Evolutionary conservation across 2,329 filamentous ascomycete species (phyloP), one percentile per base, ranked within the genome.

Genomic region (Fusarium fujikuroi): DNA sequence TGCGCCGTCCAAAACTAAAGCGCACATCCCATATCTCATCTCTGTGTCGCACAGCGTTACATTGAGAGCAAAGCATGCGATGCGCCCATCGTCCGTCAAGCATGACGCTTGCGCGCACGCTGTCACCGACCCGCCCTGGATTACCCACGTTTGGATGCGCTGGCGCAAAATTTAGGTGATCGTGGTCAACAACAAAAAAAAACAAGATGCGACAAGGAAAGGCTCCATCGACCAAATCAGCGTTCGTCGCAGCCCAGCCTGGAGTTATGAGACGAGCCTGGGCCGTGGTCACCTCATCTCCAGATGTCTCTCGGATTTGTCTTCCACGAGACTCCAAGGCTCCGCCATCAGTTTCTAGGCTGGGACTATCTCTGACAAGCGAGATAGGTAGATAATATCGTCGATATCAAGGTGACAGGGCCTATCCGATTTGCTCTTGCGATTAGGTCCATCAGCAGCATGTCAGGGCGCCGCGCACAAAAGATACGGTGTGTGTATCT

Each of bases 21-120:
- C 73, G 64, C 62, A 47, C 50, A 62, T 63, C 16, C 32, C 39
- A 25, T 56, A 54, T 69, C 37, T 69, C 16, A 25, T 43, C 52
- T 72, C 59, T 50, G 56, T 58, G 40, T 65, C 36, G 66, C 60
- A 58, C 63, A 58, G 72, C 71, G 72, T 75, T 77, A 60, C 73
- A 66, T 73, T 69, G 69, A 25, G 65, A 69, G 62, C 40, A 59
- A 63, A 75, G 63, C 60, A 70, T 77, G 74, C 70, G 75, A 77
- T 76, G 74, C 70, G 75, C 74, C 74, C 75, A 77, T 74, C 63
- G 68, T 69, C 59, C 73, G 69, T 70, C 70, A 58, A 77, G 75
- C 76, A 78, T 78, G 76, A 77, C 76, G 76, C 76, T 78, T 77
- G 74, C 66, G 75, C 74, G 70, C 70, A 74, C 72, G 76, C 67